Evolutionary conservation across 805 yeast genomes (phyloP), one percentile per base, ranked within the genome.

Genomic region (Schwanniomyces occidentalis): DNA sequence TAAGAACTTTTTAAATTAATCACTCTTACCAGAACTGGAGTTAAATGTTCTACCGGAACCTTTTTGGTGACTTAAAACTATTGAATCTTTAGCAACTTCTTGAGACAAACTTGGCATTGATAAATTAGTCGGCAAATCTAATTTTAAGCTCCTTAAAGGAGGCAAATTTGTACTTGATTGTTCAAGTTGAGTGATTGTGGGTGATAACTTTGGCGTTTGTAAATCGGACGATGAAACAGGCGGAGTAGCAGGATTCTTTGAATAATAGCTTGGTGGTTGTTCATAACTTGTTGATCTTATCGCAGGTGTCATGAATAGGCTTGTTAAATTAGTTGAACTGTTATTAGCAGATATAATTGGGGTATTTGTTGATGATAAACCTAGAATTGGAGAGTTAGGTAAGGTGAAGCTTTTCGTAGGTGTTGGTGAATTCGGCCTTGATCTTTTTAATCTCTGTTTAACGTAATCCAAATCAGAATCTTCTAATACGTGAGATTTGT

Each of bases 371-470:
- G 63, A 43, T 10, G 70, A 61, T 8, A 65, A 48, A 1, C 71
- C 71, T 34, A 68, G 42, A 6, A 67, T 63, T 2, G 74, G 74
- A 6, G 72, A 65, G 43, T 65, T 67, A 6, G 74, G 74, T 22
- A 68, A 48, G 3, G 73, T 63, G 48, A 65, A 67, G 16, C 52
- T 56, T 30, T 52, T 54, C 10, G 41, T 45, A 18, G 47, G 48
- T 7, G 47, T 56, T 16, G 79, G 79, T 8, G 76, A 69, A 52
- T 71, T 73, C 16, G 80, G 78, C 43, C 79, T 54, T 22, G 76
- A 70, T 44, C 63, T 68, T 47, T 74, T 74, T 34, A 65, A 56
- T 25, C 65, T 54, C 36, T 62, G 69, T 37, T 63, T 69, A 33
- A 70, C 71, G 38, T 69, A 69, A 35, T 71, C 77, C 32, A 75